Conservation (phyloP, 306 rosid species). For the Trichosanthes cucumerina region DNA sequence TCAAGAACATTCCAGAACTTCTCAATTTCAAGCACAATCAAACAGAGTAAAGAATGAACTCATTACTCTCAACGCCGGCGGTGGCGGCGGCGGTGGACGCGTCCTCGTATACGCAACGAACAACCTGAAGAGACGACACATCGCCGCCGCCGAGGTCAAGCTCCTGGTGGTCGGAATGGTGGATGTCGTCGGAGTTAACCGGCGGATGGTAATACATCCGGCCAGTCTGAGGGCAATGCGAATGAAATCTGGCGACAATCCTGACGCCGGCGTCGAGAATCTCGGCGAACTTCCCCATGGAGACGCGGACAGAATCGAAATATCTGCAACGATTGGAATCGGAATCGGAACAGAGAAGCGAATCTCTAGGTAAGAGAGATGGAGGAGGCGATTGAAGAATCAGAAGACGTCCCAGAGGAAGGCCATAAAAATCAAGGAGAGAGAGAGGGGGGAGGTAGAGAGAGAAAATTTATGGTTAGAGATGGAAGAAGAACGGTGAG, state of each 20-base stretch:
- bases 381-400: neutral
- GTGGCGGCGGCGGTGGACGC: neutral
- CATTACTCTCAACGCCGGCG: slow-evolving; percentile 10
- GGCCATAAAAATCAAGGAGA: slow-evolving; percentile 14
- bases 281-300: slow-evolving; percentile 51
- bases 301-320: neutral
- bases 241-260: slow-evolving; percentile 37
- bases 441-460: no score
- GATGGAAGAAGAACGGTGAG: neutral
- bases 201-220: slow-evolving; percentile 69
- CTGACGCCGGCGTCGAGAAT: slow-evolving; percentile 45
- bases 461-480: neutral
- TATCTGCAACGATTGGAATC: neutral
- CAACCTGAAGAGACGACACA: slow-evolving; percentile 10
- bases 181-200: slow-evolving; percentile 12
- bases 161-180: neutral
- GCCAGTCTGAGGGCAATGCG: slow-evolving; percentile 59
- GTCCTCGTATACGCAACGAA: slow-evolving; percentile 18
- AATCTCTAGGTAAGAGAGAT: neutral
- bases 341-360: neutral
- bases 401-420: slow-evolving; percentile 28
- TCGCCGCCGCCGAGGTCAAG: slow-evolving; percentile 8
- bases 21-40: slow-evolving; percentile 11
- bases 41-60: slow-evolving; percentile 47
- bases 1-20: neutral